Conservation (phyloP, 2,329 filamentous ascomycete genomes). For the Cladosporium phlei region DNA sequence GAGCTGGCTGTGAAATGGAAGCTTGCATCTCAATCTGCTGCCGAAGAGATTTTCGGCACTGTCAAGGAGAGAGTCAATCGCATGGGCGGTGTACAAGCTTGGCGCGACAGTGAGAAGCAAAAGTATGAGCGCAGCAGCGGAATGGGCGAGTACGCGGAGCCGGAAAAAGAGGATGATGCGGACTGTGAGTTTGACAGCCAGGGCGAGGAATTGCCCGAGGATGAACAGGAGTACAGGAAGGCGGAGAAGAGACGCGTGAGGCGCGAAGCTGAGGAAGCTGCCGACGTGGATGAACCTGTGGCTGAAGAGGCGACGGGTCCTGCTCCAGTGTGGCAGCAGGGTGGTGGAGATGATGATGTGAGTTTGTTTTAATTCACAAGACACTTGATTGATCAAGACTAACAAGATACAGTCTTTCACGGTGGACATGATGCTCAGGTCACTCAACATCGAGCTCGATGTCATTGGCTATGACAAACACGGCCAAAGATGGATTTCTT, state of each 20-base stretch:
- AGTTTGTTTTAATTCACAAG: constrained; percentile 18
- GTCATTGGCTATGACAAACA: constrained; percentile 60
- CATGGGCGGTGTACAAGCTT: constrained; percentile 60
- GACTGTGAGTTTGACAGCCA: constrained; percentile 34
- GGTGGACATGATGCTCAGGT: constrained; percentile 65
- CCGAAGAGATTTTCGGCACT: constrained; percentile 61
- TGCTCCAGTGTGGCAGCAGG: constrained; percentile 27
- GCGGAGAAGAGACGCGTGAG: constrained; percentile 47
- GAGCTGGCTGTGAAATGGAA: constrained; percentile 58
- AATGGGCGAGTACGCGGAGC: constrained; percentile 28
- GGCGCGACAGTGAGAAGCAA: constrained; percentile 35
- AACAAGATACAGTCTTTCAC: constrained; percentile 53
- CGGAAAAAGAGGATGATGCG: constrained; percentile 31
- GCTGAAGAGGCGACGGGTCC: constrained; percentile 34
- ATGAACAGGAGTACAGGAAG: constrained; percentile 43
- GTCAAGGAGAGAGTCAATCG: constrained; percentile 57
- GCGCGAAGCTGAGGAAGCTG: constrained; percentile 40
- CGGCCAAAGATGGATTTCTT: constrained; percentile 55
- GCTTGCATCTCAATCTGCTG: constrained; percentile 55
- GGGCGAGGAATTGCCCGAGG: constrained; percentile 30
- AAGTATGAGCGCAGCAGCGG: constrained; percentile 28
- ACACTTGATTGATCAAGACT: background rate
- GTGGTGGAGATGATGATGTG: constrained; percentile 38
- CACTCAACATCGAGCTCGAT: constrained; percentile 57
- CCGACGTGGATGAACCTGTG: constrained; percentile 28